These are phyloP conservation scores for Penicillium griseofulvum DNA, from an alignment of 2,329 filamentous ascomycete species.

Conservation along the genomic window DNA sequence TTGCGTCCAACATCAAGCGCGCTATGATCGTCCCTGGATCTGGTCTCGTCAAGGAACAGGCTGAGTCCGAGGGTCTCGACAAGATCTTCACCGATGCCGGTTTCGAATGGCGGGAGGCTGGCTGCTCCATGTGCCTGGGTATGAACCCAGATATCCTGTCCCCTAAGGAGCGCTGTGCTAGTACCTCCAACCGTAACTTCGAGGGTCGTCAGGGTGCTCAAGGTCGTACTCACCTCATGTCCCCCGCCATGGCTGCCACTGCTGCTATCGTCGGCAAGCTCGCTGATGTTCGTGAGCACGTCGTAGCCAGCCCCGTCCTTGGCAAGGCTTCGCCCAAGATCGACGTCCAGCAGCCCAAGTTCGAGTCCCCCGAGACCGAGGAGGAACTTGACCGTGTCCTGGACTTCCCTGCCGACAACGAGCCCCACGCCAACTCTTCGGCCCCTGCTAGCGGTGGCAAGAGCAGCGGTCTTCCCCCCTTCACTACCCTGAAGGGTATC, in stretches of 20 bases:
- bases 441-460: conserved; percentile 37
- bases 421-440: conserved; percentile 61
- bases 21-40: conserved; percentile 97
- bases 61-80: conserved; percentile 87
- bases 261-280: conserved; percentile 88
- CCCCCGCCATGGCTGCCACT: conserved; percentile 92
- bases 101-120: conserved; percentile 97
- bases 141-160: conserved; percentile 99
- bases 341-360: conserved; percentile 58
- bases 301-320: conserved; percentile 48
- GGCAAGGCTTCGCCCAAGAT: conserved; percentile 56
- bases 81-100: conserved; percentile 89
- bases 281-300: conserved; percentile 81
- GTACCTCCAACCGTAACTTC: conserved; percentile 95
- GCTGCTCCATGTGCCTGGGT: conserved; percentile 97
- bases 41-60: conserved; percentile 87
- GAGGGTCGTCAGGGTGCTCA: conserved; percentile 92
- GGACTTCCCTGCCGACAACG: conserved; percentile 62
- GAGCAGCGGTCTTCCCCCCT: conserved; percentile 72
- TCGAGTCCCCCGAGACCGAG: conserved; percentile 60
- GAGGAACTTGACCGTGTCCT: conserved; percentile 63
- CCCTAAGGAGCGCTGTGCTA: conserved; percentile 88
- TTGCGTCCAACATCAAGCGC: conserved; percentile 84
- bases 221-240: conserved; percentile 92
- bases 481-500: conserved; percentile 78